Evolutionary conservation across 768 basidiomycete species (phyloP).

Genomic region (Rhizopogon sp.): DNA sequence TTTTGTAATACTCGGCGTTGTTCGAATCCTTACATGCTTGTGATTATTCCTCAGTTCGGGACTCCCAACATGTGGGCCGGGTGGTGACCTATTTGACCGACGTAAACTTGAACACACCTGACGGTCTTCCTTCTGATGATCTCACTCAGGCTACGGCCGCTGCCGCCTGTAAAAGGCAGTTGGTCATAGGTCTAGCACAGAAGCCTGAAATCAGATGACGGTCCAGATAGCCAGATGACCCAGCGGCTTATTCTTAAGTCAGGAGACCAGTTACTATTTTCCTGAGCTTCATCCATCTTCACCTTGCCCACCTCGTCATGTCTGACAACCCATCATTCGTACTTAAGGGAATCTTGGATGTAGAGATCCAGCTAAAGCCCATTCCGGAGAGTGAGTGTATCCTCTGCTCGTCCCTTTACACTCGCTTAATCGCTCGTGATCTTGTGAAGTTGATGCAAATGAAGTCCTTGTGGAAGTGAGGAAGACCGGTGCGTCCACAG

Average conservation of each 20-base stretch:
- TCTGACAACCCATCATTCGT: slow-evolving; percentile 79
- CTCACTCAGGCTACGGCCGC: too few species aligned
- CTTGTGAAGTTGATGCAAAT: slow-evolving; percentile 49
- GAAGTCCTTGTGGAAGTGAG: slow-evolving; percentile 88
- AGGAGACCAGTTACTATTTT: not conserved
- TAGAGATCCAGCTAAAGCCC: slow-evolving; percentile 68
- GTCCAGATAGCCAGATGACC: not conserved
- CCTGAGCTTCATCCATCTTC: slow-evolving; percentile 1
- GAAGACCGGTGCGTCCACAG: slow-evolving; percentile 66
- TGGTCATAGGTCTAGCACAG: not conserved
- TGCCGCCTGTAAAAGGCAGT: too few species aligned
- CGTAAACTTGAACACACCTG: too few species aligned
- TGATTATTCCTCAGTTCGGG: too few species aligned
- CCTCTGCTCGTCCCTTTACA: not conserved
- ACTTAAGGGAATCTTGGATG: slow-evolving; percentile 59
- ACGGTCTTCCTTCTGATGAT: too few species aligned
- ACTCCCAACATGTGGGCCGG: too few species aligned
- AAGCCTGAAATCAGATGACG: not conserved
- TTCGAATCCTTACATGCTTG: too few species aligned
- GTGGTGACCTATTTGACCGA: too few species aligned
- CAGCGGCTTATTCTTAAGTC: not conserved
- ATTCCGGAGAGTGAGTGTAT: slow-evolving; percentile 58
- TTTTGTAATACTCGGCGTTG: too few species aligned
- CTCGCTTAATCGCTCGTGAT: slow-evolving; percentile 3
- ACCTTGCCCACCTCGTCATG: slow-evolving; percentile 34